Percentiles rank a stretch among this genome's conserved stretches.
Conservation (phyloP, 1,139 yeast species). For the Candida sojae region DNA sequence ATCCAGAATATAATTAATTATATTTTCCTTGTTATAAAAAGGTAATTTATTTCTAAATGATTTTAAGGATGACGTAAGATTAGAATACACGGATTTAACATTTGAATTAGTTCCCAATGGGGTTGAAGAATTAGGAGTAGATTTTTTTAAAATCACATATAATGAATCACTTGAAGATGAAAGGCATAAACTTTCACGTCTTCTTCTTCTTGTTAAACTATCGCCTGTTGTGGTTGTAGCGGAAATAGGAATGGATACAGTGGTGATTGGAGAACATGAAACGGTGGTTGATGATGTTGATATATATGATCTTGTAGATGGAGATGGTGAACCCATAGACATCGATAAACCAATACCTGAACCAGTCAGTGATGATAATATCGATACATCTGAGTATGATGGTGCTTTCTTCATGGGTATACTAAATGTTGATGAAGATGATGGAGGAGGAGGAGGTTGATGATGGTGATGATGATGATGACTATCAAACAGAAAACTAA, state of each 20-base stretch:
- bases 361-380: conserved; percentile 3
- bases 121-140: not conserved
- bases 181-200: not conserved
- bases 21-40: conserved; percentile 8
- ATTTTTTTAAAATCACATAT: conserved; percentile 8
- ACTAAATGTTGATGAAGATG: not conserved
- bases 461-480: not conserved
- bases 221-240: no score
- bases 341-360: not conserved
- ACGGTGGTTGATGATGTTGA: not conserved
- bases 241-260: not conserved
- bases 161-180: conserved; percentile 12
- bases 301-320: not conserved
- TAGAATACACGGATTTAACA: conserved; percentile 16
- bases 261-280: not conserved
- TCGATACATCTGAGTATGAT: conserved; percentile 3
- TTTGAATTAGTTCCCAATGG: not conserved
- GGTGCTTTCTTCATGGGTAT: conserved; percentile 6
- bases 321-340: not conserved
- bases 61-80: conserved; percentile 18
- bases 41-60: conserved; percentile 12
- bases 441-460: no score
- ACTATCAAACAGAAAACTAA: not conserved
- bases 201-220: not conserved
- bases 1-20: conserved; percentile 10